Evolutionary conservation across 306 rosid genomes (phyloP).

Genomic region (Prunus mongolica): DNA sequence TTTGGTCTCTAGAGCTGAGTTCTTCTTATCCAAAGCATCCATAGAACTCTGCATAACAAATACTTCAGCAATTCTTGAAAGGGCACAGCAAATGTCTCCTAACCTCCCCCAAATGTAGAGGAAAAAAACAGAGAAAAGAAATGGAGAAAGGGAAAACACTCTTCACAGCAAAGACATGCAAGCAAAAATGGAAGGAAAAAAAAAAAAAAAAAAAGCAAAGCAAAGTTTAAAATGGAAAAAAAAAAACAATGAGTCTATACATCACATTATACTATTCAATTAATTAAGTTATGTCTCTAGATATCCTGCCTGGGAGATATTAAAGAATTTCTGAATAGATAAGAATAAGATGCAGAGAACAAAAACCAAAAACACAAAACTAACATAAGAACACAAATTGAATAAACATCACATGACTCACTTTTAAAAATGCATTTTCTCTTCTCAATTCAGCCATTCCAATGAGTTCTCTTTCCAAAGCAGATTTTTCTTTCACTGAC

Average conservation of each 20-base stretch:
- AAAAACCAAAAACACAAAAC: neutral
- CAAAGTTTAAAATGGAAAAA: neutral
- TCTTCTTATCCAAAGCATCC: slow-evolving; percentile 70
- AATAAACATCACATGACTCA: slow-evolving; percentile 19
- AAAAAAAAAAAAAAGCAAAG: neutral
- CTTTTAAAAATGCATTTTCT: slow-evolving; percentile 76
- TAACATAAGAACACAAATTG: neutral
- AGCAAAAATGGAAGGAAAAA: neutral
- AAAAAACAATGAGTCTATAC: neutral
- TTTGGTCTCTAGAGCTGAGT: slow-evolving; percentile 46
- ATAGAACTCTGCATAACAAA: slow-evolving; percentile 50
- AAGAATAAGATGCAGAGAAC: neutral
- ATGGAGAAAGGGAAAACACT: neutral
- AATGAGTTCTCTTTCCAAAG: slow-evolving; percentile 69
- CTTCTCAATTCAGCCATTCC: slow-evolving; percentile 63
- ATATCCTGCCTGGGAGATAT: neutral
- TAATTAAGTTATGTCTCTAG: neutral
- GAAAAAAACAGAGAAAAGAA: neutral
- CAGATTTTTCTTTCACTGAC: slow-evolving; percentile 67
- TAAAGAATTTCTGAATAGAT: neutral
- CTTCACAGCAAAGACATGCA: neutral
- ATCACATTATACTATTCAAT: neutral
- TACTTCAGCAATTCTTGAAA: slow-evolving; percentile 13
- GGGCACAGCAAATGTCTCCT: neutral
- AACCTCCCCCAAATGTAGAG: neutral